Percentiles rank a stretch among this genome's conserved stretches.
Evolutionary conservation across 768 basidiomycete species (phyloP).

Genomic region (Bullera alba): DNA sequence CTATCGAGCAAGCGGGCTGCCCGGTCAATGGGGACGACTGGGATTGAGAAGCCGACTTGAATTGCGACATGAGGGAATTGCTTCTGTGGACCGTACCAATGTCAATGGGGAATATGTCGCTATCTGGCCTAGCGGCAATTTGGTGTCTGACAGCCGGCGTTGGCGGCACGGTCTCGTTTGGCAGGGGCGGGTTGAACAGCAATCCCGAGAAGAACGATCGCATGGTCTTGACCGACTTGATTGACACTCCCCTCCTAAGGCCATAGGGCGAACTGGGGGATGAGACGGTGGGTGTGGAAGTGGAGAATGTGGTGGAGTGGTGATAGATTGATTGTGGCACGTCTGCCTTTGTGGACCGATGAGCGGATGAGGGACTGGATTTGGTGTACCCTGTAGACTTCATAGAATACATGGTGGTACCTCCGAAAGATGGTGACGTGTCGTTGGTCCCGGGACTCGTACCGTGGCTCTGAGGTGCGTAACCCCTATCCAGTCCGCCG

Average conservation of each 20-base stretch:
- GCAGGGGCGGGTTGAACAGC: constrained; percentile 3
- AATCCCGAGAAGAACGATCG: constrained; percentile 33
- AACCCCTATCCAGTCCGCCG: too few relatives aligned
- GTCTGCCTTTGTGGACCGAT: too few relatives aligned
- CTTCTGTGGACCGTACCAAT: neutral
- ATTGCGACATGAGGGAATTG: neutral
- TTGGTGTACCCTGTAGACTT: neutral
- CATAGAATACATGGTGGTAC: neutral
- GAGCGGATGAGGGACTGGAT: neutral
- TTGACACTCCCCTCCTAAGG: constrained; percentile 22
- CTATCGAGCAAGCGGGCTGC: neutral
- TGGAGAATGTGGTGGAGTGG: neutral
- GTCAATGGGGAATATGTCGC: constrained; percentile 25
- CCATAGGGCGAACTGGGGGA: neutral
- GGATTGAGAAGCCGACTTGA: neutral
- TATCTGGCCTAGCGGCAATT: constrained; percentile 29
- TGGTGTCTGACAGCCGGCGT: constrained; percentile 12
- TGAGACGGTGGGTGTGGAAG: neutral
- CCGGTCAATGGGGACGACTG: neutral
- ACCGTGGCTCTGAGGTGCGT: too few relatives aligned
- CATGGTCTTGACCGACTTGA: constrained; percentile 30
- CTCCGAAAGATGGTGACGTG: neutral
- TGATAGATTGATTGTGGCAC: neutral
- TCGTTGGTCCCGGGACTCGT: neutral
- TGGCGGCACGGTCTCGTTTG: constrained; percentile 2